Percentiles rank a stretch among this genome's conserved stretches.
phyloP scores from a whole-genome alignment of 345 rosid genomes.

The Eucalyptus cloeziana region DNA sequence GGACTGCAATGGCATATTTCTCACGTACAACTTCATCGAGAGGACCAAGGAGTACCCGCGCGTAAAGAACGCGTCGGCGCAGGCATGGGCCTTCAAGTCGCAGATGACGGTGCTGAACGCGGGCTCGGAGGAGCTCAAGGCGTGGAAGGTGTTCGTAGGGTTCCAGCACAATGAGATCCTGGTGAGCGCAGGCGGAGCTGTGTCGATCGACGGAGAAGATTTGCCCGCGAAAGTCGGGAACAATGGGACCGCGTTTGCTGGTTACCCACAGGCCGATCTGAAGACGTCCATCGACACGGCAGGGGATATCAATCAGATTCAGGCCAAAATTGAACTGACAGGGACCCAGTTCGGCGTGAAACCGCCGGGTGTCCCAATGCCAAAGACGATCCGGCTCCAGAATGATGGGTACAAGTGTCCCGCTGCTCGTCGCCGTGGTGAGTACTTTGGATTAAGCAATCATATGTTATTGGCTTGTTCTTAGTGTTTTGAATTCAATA shows the following conservation, averaged over 20 bases:
- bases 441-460: neutral
- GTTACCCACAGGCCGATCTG: conserved; percentile 41
- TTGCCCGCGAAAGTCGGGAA: conserved; percentile 43
- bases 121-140: conserved; percentile 52
- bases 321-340: conserved; percentile 32
- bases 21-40: conserved; percentile 42
- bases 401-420: conserved; percentile 76
- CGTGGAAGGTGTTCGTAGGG: conserved; percentile 66
- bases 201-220: conserved; percentile 36
- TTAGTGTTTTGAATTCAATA: neutral
- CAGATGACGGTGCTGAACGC: conserved; percentile 44
- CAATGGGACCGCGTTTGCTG: conserved; percentile 65
- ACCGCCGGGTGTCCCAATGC: conserved; percentile 55
- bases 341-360: conserved; percentile 76
- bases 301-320: conserved; percentile 59
- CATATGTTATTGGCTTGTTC: neutral
- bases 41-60: conserved; percentile 50
- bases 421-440: conserved; percentile 30
- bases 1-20: conserved; percentile 56
- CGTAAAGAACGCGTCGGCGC: conserved; percentile 66
- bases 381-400: conserved; percentile 38
- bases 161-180: conserved; percentile 66
- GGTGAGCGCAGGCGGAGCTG: conserved; percentile 43
- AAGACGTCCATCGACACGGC: conserved; percentile 81
- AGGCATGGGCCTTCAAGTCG: conserved; percentile 81